Conservation (phyloP, 2,329 filamentous ascomycete species). For the Orbilia javanica region DNA sequence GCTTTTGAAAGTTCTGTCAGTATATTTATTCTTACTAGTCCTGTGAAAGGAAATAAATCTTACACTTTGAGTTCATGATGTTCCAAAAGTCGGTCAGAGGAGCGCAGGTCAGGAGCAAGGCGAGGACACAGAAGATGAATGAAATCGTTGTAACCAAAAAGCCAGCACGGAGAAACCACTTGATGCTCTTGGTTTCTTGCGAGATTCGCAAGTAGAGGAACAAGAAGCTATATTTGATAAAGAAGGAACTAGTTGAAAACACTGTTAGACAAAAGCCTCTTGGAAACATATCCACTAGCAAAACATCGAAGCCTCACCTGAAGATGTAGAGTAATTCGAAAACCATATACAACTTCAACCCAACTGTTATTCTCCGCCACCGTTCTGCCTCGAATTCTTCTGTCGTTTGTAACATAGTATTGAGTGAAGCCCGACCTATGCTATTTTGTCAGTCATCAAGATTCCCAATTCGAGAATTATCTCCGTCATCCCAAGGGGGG, state of each 20-base stretch:
- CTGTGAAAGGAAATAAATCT: conserved; percentile 14
- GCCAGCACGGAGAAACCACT: conserved; percentile 60
- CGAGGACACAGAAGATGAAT: conserved; percentile 63
- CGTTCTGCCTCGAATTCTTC: conserved; percentile 58
- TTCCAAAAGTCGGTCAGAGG: conserved; percentile 62
- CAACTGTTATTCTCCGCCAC: conserved; percentile 58
- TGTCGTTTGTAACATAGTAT: conserved; percentile 56
- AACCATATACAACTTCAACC: conserved; percentile 60
- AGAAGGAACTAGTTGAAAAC: conserved; percentile 58
- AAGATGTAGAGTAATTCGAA: conserved; percentile 61
- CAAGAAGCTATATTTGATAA: conserved; percentile 62
- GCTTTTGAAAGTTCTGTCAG: conserved; percentile 36
- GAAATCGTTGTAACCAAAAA: conserved; percentile 63
- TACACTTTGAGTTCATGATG: conserved; percentile 58
- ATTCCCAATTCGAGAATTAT: not conserved
- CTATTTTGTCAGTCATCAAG: conserved; percentile 1
- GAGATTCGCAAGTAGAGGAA: conserved; percentile 61
- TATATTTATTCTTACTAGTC: not conserved
- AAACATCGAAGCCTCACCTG: conserved; percentile 43
- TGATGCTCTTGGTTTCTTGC: conserved; percentile 61
- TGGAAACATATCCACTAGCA: not conserved
- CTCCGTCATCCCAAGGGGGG: conserved; percentile 4
- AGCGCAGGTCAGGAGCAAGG: conserved; percentile 63
- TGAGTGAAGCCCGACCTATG: conserved; percentile 54
- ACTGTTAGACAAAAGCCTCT: conserved; percentile 24